phyloP scores from a whole-genome alignment of 257 asterid species.

The Solanum lignicaule region DNA sequence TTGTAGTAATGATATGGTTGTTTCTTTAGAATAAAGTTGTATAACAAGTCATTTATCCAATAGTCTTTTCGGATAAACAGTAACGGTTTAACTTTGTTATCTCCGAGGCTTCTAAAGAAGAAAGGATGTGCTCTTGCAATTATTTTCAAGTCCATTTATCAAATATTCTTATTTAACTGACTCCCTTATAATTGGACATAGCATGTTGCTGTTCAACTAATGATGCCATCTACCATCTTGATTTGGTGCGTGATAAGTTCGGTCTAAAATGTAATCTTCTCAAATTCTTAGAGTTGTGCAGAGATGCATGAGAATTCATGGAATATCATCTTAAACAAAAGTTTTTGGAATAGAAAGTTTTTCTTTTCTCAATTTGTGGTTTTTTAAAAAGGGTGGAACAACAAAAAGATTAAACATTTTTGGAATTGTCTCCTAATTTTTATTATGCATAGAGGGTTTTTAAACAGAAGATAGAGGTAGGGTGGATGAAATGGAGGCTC shows the following conservation, averaged over 20 bases:
- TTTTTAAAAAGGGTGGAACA: neutral
- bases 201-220: neutral
- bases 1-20: neutral
- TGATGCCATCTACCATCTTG: neutral
- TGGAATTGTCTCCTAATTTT: neutral
- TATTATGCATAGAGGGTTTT: neutral
- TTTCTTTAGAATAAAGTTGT: neutral
- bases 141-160: neutral
- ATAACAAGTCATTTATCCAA: neutral
- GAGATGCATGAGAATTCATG: neutral
- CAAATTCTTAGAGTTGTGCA: neutral
- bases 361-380: neutral
- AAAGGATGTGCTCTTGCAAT: neutral
- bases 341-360: neutral
- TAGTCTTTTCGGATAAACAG: neutral
- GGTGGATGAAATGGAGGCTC: neutral
- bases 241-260: neutral
- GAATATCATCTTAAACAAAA: neutral
- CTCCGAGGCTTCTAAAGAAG: neutral
- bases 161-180: neutral
- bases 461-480: neutral
- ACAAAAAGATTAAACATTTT: neutral
- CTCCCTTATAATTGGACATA: neutral
- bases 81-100: neutral
- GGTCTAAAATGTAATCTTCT: neutral